Percentiles rank a stretch among this genome's conserved stretches.
Conservation (phyloP, 306 rosid genomes). For the Prunus mume region DNA sequence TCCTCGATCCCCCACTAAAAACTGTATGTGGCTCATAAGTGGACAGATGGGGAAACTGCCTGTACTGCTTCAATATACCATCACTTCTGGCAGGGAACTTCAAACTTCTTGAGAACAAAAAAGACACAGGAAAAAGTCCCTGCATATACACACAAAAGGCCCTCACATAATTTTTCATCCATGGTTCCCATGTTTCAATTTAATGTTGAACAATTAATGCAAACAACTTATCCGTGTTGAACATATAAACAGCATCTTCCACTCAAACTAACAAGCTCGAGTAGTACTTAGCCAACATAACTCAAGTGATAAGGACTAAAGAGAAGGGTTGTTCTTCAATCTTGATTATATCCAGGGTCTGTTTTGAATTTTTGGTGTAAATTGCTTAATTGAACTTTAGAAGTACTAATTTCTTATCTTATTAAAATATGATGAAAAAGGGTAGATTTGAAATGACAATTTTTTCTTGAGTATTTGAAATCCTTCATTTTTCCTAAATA, state of each 20-base stretch:
- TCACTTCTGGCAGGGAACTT: conserved; percentile 62
- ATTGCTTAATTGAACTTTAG: background rate
- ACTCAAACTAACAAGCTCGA: background rate
- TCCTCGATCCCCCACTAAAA: conserved; percentile 45
- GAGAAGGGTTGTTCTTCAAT: background rate
- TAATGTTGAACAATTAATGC: background rate
- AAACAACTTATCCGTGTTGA: background rate
- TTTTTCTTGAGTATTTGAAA: too few relatives aligned
- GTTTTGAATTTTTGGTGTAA: background rate
- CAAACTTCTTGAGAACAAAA: conserved; percentile 76
- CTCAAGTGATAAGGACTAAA: conserved; percentile 1
- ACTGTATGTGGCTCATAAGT: conserved; percentile 39
- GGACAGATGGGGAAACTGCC: conserved; percentile 54
- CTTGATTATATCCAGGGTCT: background rate
- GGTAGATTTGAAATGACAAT: background rate
- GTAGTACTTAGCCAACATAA: background rate
- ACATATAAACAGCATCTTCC: background rate
- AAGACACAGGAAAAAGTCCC: conserved; percentile 85
- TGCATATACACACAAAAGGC: conserved; percentile 34
- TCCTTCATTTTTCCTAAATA: too few relatives aligned
- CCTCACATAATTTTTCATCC: conserved; percentile 22
- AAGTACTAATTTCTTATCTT: background rate
- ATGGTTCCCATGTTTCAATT: background rate
- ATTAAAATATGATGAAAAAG: background rate
- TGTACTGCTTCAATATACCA: conserved; percentile 51